Conservation (phyloP, 345 rosid genomes). For the Boechera stricta region DNA sequence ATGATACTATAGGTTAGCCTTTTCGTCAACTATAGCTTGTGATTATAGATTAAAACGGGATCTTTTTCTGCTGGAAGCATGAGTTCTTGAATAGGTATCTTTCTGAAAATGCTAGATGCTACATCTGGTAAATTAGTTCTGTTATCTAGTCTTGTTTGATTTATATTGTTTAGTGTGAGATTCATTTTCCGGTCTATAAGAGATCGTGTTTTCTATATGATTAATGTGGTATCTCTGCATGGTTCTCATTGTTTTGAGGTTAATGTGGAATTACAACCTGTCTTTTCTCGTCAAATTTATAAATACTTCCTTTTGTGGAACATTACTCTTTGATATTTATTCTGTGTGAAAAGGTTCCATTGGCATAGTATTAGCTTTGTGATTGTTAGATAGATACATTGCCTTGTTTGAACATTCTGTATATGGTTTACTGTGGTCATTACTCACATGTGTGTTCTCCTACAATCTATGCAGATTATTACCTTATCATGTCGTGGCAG, state of each 20-base stretch:
- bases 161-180: not conserved
- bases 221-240: conserved; percentile 4
- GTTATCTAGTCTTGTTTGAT: not conserved
- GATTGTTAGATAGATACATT: conserved; percentile 11
- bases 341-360: not conserved
- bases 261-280: not conserved
- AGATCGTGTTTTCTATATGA: not conserved
- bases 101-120: not conserved
- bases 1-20: not conserved
- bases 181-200: not conserved
- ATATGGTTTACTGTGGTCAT: not conserved
- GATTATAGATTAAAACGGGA: not conserved
- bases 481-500: conserved; percentile 94
- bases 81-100: conserved; percentile 11
- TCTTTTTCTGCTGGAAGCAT: conserved; percentile 13
- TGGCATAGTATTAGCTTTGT: not conserved
- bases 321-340: not conserved
- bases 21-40: not conserved
- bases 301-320: not conserved
- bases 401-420: conserved; percentile 16
- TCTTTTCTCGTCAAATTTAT: not conserved
- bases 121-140: not conserved
- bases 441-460: conserved; percentile 30
- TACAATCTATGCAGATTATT: conserved; percentile 61
- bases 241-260: not conserved